Conservation (phyloP, 2,329 filamentous ascomycete genomes). For the Sporothrix mexicana region DNA sequence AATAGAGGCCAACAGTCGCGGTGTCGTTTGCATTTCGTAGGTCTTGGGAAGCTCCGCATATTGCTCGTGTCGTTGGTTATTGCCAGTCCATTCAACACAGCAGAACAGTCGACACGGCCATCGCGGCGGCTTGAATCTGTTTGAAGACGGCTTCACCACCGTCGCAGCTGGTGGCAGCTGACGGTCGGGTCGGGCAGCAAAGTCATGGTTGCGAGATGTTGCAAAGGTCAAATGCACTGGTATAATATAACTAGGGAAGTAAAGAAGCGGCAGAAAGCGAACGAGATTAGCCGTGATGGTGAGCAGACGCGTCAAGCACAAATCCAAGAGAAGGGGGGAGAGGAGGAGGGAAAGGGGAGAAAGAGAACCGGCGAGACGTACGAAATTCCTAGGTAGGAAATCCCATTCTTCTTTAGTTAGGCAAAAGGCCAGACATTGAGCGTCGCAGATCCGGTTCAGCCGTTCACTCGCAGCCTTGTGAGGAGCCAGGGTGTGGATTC, state of each 20-base stretch:
- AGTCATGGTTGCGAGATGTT: background rate
- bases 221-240: background rate
- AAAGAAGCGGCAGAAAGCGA: background rate
- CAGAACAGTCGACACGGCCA: no score
- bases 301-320: conserved; percentile 9
- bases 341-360: background rate
- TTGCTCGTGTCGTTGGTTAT: background rate
- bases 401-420: background rate
- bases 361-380: background rate
- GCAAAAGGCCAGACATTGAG: conserved; percentile 8
- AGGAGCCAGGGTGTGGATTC: conserved; percentile 2
- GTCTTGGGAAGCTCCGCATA: background rate
- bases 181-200: background rate
- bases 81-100: no score
- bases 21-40: background rate
- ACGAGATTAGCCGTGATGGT: conserved; percentile 23
- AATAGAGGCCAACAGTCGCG: background rate
- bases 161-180: conserved; percentile 25
- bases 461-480: conserved; percentile 4
- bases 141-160: conserved; percentile 17
- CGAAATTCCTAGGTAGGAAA: background rate
- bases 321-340: background rate
- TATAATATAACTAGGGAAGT: background rate
- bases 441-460: conserved; percentile 17
- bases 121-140: background rate